These are phyloP conservation scores for Magnolia sinica DNA, from an alignment of 164 flowering plant genomes.

Conservation along the genomic window DNA sequence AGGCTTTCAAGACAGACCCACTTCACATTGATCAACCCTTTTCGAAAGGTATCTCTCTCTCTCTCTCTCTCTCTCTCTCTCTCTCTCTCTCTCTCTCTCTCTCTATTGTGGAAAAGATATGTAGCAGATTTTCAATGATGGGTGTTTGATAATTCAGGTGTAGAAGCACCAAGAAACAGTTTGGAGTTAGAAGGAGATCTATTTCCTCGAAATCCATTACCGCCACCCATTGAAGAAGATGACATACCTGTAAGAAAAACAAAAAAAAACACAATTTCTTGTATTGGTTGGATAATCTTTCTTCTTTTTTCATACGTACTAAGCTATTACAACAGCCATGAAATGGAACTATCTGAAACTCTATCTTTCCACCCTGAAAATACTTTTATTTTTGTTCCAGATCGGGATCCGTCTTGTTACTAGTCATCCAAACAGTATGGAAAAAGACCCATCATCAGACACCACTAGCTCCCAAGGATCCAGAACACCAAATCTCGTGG, in stretches of 20 bases:
- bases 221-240: slow-evolving; percentile 25
- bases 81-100: background rate
- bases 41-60: background rate
- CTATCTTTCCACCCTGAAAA: background rate
- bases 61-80: background rate
- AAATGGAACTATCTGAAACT: background rate
- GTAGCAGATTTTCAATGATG: background rate
- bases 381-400: slow-evolving; percentile 21
- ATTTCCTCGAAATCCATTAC: background rate
- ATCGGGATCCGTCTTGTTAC: slow-evolving; percentile 37
- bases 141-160: slow-evolving; percentile 38
- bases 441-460: slow-evolving; percentile 32
- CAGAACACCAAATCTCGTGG: slow-evolving; percentile 78
- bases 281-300: background rate
- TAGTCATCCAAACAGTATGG: slow-evolving; percentile 21
- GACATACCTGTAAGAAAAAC: slow-evolving; percentile 50
- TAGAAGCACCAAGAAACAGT: slow-evolving; percentile 87
- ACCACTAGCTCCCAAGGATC: slow-evolving; percentile 44
- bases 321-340: background rate
- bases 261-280: background rate
- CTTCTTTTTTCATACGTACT: background rate
- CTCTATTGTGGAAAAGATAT: background rate
- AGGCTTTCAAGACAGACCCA: background rate
- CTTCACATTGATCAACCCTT: background rate
- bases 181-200: slow-evolving; percentile 47